phyloP scores from a whole-genome alignment of 495 filamentous ascomycete genomes.

The Penicillium diatomitis region DNA sequence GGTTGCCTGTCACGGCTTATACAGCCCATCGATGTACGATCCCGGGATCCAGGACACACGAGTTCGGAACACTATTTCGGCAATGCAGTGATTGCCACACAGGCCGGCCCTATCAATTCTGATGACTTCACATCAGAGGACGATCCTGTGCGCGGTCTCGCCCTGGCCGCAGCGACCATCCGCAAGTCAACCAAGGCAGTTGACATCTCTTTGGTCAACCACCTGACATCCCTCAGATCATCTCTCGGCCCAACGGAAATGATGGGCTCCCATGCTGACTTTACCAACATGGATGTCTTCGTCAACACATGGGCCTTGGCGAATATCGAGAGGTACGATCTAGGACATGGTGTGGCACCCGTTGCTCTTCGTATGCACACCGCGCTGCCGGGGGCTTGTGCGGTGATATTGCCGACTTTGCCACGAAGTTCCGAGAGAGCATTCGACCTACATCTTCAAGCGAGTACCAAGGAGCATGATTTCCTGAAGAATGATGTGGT shows the following conservation, averaged over 20 bases:
- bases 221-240: conserved; percentile 6
- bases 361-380: conserved; percentile 8
- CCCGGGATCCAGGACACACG: conserved; percentile 11
- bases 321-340: conserved; percentile 13
- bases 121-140: conserved; percentile 3
- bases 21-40: conserved; percentile 18
- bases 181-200: conserved; percentile 12
- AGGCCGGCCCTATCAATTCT: conserved; percentile 8
- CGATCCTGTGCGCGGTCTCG: conserved; percentile 5
- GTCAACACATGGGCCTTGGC: conserved; percentile 20
- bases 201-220: conserved; percentile 5
- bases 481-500: conserved; percentile 9
- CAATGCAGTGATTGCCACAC: conserved; percentile 12
- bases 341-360: conserved; percentile 8
- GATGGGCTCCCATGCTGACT: conserved; percentile 8
- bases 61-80: conserved; percentile 17
- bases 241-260: conserved; percentile 14
- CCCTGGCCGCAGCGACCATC: conserved; percentile 9
- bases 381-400: conserved; percentile 7
- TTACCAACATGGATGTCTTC: conserved; percentile 15
- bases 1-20: conserved; percentile 4
- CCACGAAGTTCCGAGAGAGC: conserved; percentile 2
- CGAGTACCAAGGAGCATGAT: conserved; percentile 8
- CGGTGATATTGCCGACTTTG: conserved; percentile 15
- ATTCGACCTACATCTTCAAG: conserved; percentile 16